Evolutionary conservation across 441 rosid genomes (phyloP).

Genomic region (Manihot esculenta): DNA sequence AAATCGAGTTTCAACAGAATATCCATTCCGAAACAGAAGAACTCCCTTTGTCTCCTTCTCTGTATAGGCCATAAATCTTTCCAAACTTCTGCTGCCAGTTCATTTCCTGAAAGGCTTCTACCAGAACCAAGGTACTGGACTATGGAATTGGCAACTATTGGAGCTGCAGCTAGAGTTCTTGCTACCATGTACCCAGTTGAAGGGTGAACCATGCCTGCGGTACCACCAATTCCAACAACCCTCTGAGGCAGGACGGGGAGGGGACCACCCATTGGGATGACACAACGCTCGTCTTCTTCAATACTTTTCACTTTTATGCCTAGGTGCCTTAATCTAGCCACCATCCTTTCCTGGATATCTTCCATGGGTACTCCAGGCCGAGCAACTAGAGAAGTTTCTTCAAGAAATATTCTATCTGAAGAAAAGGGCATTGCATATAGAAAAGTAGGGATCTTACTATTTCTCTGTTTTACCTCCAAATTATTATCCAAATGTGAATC

Average conservation of each 20-base stretch:
- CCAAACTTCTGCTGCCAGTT: slow-evolving; percentile 78
- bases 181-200: slow-evolving; percentile 99
- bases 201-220: slow-evolving; percentile 98
- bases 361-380: slow-evolving; percentile 75
- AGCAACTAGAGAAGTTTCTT: slow-evolving; percentile 91
- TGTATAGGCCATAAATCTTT: slow-evolving; percentile 89
- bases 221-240: slow-evolving; percentile 91
- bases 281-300: slow-evolving; percentile 88
- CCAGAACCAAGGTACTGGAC: slow-evolving; percentile 63
- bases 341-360: slow-evolving; percentile 93
- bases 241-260: slow-evolving; percentile 93
- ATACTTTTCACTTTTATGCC: slow-evolving; percentile 79
- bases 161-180: slow-evolving; percentile 97
- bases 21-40: slow-evolving; percentile 99
- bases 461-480: slow-evolving; percentile 50
- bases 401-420: slow-evolving; percentile 67
- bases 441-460: slow-evolving; percentile 76
- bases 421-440: slow-evolving; percentile 96
- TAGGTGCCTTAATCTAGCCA: slow-evolving; percentile 79
- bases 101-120: slow-evolving; percentile 43
- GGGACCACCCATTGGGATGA: slow-evolving; percentile 98
- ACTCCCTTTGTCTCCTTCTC: slow-evolving; percentile 91
- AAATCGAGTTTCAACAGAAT: slow-evolving; percentile 79
- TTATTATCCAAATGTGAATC: slow-evolving; percentile 62
- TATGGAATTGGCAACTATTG: slow-evolving; percentile 74